phyloP scores from a whole-genome alignment of 108 stramenopile species.

The Epithemia pelagica region DNA sequence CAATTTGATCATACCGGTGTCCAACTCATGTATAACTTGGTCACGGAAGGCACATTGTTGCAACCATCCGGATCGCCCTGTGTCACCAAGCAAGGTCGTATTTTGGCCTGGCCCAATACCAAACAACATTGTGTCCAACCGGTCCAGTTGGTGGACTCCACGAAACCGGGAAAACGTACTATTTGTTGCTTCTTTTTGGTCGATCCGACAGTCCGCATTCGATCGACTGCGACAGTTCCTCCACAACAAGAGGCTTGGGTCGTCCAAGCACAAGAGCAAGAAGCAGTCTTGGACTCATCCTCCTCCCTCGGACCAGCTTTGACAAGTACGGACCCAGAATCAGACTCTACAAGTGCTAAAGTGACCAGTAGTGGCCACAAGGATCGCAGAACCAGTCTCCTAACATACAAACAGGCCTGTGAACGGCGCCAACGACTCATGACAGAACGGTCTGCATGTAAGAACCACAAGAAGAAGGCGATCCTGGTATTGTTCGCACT shows the following conservation, averaged over 20 bases:
- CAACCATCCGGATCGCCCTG: neutral
- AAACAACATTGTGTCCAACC: constrained; percentile 3
- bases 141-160: neutral
- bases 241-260: constrained; percentile 8
- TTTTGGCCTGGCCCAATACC: constrained; percentile 12
- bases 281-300: neutral
- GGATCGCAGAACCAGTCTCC: too few relatives aligned
- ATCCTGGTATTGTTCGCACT: neutral
- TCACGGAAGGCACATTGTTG: neutral
- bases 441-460: neutral
- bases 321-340: neutral
- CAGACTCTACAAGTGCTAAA: too few relatives aligned
- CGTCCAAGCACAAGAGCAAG: too few relatives aligned
- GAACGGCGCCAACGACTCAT: constrained; percentile 10
- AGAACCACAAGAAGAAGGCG: neutral
- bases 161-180: neutral
- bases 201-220: constrained; percentile 6
- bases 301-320: neutral
- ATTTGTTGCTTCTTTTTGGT: constrained; percentile 11
- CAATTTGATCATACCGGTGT: constrained; percentile 2
- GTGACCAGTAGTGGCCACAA: too few relatives aligned
- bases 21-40: neutral
- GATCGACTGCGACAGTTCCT: constrained; percentile 9
- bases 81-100: neutral
- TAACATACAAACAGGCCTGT: constrained; percentile 2